Percentiles rank a stretch among this genome's conserved stretches.
Evolutionary conservation across 1,284 basidiomycete genomes (phyloP).

Genomic region (Pseudozyma flocculosa): DNA sequence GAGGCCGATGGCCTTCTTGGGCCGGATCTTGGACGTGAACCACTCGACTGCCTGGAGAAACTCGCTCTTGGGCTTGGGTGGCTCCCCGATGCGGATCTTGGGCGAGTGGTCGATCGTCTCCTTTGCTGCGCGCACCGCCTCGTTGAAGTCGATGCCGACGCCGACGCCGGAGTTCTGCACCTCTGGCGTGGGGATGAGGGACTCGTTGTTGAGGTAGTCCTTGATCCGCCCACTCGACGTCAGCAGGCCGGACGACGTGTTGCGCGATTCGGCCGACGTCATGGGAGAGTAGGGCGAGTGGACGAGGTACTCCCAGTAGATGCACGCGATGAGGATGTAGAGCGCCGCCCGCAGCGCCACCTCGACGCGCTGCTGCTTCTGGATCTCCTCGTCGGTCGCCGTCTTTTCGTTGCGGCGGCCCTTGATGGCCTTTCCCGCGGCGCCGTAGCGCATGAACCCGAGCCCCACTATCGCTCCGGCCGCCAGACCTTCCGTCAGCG

Average conservation of each 20-base stretch:
- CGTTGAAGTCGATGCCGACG: constrained; percentile 10
- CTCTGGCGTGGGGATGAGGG: constrained; percentile 17
- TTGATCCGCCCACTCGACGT: constrained; percentile 16
- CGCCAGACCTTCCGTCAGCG: constrained; percentile 20
- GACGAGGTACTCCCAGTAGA: constrained; percentile 31
- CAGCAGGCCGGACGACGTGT: constrained; percentile 18
- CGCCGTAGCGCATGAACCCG: constrained; percentile 20
- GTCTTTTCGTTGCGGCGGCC: constrained; percentile 28
- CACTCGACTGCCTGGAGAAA: constrained; percentile 17
- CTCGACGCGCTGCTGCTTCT: constrained; percentile 20
- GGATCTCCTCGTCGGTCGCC: constrained; percentile 14
- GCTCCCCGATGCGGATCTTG: constrained; percentile 10
- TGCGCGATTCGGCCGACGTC: constrained; percentile 9
- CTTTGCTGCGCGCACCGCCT: neutral
- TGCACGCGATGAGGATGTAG: constrained; percentile 18
- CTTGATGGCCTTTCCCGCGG: constrained; percentile 28
- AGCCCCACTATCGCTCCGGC: constrained; percentile 19
- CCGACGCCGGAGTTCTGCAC: constrained; percentile 11
- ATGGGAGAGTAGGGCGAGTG: constrained; percentile 31
- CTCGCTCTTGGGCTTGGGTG: constrained; percentile 12
- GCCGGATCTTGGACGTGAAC: constrained; percentile 7
- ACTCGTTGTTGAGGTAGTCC: constrained; percentile 28
- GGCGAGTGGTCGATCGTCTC: constrained; percentile 11
- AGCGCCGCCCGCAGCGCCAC: constrained; percentile 14
- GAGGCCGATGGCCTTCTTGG: constrained; percentile 10